Evolutionary conservation across 371 early-diverging fungal species (phyloP), one percentile per base, ranked within the genome.

Genomic region (Parasitella parasitica): DNA sequence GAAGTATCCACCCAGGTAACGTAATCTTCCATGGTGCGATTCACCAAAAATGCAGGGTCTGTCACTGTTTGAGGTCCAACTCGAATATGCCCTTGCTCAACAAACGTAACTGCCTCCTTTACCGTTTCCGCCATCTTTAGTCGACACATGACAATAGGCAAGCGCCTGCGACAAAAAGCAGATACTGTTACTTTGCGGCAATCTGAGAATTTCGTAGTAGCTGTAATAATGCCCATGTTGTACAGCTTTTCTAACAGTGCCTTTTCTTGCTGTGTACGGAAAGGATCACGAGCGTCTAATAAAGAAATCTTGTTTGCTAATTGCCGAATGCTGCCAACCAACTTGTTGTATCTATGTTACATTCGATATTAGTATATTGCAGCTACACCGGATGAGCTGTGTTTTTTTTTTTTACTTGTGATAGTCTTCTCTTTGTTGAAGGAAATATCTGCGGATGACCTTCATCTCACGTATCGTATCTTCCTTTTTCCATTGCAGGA

Each of bases 1-100:
- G 96, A 96, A 26, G 94, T 91, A 70, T 99, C 97, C 11, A 94
- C 96, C 99, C 99, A 99, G 5, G 97, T 96, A 6, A 99, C 93
- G 84, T 92, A 99, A 80, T 99, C 99, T 73, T 99, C 99, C 93
- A 98, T 93, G 43, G 89, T 91, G 32, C 95, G 80, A 63, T 66
- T 77, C 7, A 97, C 96, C 56, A 97, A 69, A 63, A 88, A 97
- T 1, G 97, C 96, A 8, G 97, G 95, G 64, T 97, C 98, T 5
- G 89, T 92, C 27, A 97, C 85, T 2, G 89, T 88, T 62, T 95
- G 88, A 12, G 97, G 94, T 0, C 99, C 99, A 4, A 99, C 94
- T 24, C 98, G 89, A 54, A 97, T 84, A 79, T 97, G 99, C 15
- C 99, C 99, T 69, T 99, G 99, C 80, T 97, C 96, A 38, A 99